Base-by-base conservation (phyloP, 345 rosid species). In the Arabidopsis thaliana region DNA sequence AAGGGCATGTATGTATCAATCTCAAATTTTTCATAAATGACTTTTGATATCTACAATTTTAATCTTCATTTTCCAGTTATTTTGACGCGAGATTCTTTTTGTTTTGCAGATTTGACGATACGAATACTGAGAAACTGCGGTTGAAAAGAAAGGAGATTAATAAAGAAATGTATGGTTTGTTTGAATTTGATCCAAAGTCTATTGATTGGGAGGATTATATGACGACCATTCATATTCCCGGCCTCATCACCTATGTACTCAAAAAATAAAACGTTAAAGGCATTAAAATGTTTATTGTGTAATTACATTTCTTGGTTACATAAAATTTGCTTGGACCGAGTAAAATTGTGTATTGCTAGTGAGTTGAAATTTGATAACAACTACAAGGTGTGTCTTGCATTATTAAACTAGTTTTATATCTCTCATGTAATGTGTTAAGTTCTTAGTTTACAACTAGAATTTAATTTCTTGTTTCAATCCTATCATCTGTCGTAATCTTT, bases 141-240 rank as follows among this genome's bases (percentile, higher is more conserved):
- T 65, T 67, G 24, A 81, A 65, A 23, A 83, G 78, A 4, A 59
- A 12, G n/a, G 85, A 83, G 6, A 72, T 67, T 10, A 74, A 82
- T 1, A 28, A 44, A 14, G 86, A 91, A 69, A 13, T 42, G 0
- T 66, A 64, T 33, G 45, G 45, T 38, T 85, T 86, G 62, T 82
- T 78, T 64, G 28, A 59, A 4, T 89, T 91, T 25, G 91, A 91
- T 69, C 86, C 96, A 2, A 86, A 73, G 33, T 34, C 45, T 72
- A 79, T 93, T 42, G 67, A 86, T 4, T 93, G 97, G 98, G 86
- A 84, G 0, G 84, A 86, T 62, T 93, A 91, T 75, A 65, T 91
- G 72, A 64, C 42, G 38, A 82, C 80, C 2, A 75, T 46, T 72
- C 96, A 91, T 73, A 65, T 91, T 55, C 91, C 96, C 11, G 96